Percentiles rank a stretch among this genome's conserved stretches.
Evolutionary conservation across 2,329 filamentous ascomycete species (phyloP).

Genomic region (Alternaria gaisen): DNA sequence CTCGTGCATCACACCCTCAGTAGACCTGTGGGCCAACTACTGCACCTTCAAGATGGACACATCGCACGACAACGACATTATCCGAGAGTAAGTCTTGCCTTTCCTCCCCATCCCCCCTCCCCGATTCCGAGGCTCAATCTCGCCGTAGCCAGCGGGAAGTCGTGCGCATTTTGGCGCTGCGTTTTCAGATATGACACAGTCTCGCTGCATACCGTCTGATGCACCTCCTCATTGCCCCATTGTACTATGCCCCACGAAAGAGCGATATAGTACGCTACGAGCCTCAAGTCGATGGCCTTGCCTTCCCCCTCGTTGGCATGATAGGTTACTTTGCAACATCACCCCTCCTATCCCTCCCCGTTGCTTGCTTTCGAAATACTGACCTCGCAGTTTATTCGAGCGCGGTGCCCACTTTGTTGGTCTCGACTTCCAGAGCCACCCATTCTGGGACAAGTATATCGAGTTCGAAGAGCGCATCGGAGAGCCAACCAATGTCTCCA

Average conservation of each 20-base stretch:
- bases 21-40: conserved; percentile 97
- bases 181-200: conserved; percentile 31
- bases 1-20: conserved; percentile 89
- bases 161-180: conserved; percentile 20
- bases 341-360: conserved; percentile 4
- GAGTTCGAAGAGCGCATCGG: conserved; percentile 89
- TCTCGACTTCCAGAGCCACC: conserved; percentile 91
- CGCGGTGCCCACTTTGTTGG: conserved; percentile 85
- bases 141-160: conserved; percentile 37
- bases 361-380: conserved; percentile 9
- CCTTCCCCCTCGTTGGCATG: conserved; percentile 14
- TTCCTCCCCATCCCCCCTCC: conserved; percentile 30
- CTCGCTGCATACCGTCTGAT: conserved; percentile 37
- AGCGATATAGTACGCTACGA: conserved; percentile 16
- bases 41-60: conserved; percentile 98
- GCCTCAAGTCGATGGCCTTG: conserved; percentile 25
- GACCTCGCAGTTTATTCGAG: conserved; percentile 79
- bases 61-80: conserved; percentile 90
- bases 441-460: conserved; percentile 99
- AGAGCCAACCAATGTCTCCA: conserved; percentile 71
- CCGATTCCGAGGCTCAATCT: conserved; percentile 38
- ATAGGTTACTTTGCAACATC: conserved; percentile 31
- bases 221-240: conserved; percentile 53
- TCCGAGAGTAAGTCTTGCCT: conserved; percentile 93
- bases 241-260: conserved; percentile 24